Conservation (phyloP, 1,284 basidiomycete species). For the Tylopilus orsonianus region DNA sequence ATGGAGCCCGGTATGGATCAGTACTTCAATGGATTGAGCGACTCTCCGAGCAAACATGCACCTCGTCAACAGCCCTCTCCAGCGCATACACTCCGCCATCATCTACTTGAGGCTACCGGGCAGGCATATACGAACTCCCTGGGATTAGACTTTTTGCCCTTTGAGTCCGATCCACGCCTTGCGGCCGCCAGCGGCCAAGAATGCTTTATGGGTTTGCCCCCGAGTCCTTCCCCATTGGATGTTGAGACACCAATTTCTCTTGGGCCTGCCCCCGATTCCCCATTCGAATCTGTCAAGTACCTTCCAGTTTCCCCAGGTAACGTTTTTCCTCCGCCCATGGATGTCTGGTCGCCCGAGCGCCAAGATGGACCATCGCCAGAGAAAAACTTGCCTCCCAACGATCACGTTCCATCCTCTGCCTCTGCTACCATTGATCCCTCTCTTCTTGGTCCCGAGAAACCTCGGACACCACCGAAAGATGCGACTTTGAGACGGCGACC, state of each 20-base stretch:
- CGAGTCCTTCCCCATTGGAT: slow-evolving; percentile 22
- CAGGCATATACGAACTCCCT: slow-evolving; percentile 1
- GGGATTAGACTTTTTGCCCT: slow-evolving; percentile 5
- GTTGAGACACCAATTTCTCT: background rate
- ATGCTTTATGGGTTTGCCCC: slow-evolving; percentile 31
- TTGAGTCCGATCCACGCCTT: slow-evolving; percentile 8
- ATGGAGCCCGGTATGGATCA: slow-evolving; percentile 27
- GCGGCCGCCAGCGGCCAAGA: slow-evolving; percentile 8
- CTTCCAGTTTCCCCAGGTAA: slow-evolving; percentile 5
- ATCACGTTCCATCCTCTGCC: background rate
- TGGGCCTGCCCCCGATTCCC: background rate
- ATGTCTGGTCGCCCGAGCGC: slow-evolving; percentile 17
- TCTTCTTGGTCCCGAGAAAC: slow-evolving; percentile 23
- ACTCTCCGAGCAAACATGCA: slow-evolving; percentile 20
- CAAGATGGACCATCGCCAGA: background rate
- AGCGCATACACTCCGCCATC: slow-evolving; percentile 7
- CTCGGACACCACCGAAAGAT: background rate
- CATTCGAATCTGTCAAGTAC: slow-evolving; percentile 3
- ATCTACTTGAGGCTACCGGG: slow-evolving; percentile 1
- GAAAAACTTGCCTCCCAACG: background rate
- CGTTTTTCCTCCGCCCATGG: background rate
- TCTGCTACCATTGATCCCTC: slow-evolving; percentile 32
- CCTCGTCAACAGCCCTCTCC: slow-evolving; percentile 3
- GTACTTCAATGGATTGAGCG: slow-evolving; percentile 29
- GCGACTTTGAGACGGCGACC: slow-evolving; percentile 7